Base-by-base conservation (phyloP, 83 land plant species). In the Picea abies region DNA sequence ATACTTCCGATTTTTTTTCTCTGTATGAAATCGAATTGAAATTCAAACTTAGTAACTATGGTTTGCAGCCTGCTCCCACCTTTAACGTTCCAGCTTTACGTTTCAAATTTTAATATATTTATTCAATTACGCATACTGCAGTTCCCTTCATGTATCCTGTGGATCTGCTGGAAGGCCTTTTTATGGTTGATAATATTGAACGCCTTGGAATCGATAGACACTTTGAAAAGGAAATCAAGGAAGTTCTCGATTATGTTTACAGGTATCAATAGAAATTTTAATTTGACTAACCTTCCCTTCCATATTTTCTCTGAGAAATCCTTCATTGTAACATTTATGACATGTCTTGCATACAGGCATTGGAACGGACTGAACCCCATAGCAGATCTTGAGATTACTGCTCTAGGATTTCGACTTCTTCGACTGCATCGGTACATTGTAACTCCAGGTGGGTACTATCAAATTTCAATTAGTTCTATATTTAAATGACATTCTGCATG, bases 131-230 rank as follows among this genome's bases (percentile, higher is more conserved):
- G 44, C 44, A 41, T 41, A 41, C 7, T 41, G 47, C 49, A 70
- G 75, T 70, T 26, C 23, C 52, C 6, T 71, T 20, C 22, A 1
- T 71, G 52, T 71, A 71, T 71, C 49, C 76, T 16, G 20, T 71
- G 22, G 76, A 71, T 71, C 20, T 71, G 22, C 76, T 71, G 17
- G 76, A 71, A 39, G 19, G 76, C 10, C 76, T 71, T 19, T 71
- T n/a, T 0, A 41, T 71, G 23, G 52, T 71, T 6, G 76, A 71
- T n/a, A 71, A 71, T 11, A 71, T 39, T 19, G 76, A 39, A 11
- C 52, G 22, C 20, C 76, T 71, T 0, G 49, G 76, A 19, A 32
- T 70, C 15, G 49, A 20, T 35, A 11, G 75, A 15, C 75, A 70
- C 37, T 70, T 70, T 44, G 1, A 35, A 71, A 8, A 71, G 41